A percentile compares a stretch with the other conserved stretches of the same genome.
Conservation (phyloP, 2,329 filamentous ascomycete genomes). For the Ceratocystis diversiconidia region DNA sequence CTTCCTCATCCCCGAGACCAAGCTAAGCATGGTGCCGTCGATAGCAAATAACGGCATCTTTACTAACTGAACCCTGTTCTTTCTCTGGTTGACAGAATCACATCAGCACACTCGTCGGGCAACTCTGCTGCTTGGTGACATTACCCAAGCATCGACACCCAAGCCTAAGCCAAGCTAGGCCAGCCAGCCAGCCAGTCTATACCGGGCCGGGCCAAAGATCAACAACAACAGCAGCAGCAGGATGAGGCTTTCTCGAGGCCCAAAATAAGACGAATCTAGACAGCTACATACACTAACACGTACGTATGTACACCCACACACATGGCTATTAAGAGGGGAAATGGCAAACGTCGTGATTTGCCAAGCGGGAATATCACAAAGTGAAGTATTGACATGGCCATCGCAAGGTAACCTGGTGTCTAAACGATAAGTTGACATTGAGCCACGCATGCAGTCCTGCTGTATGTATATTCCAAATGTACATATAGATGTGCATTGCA, state of each 20-base stretch:
- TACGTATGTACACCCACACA: neutral
- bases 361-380: neutral
- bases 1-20: no score
- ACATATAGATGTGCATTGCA: neutral
- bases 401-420: neutral
- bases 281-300: neutral
- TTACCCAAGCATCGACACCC: neutral
- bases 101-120: neutral
- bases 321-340: neutral
- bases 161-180: neutral
- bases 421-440: conserved; percentile 3
- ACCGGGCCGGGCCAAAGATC: neutral
- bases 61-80: neutral
- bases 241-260: neutral
- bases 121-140: neutral
- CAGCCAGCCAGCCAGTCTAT: neutral
- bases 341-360: neutral
- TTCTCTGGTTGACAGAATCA: neutral
- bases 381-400: neutral
- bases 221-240: neutral
- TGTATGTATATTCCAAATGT: conserved; percentile 1
- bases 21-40: no score
- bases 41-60: no score
- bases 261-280: neutral
- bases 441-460: conserved; percentile 1